Base-by-base conservation (phyloP, 768 basidiomycete species). In the Steccherinum ochraceum region DNA sequence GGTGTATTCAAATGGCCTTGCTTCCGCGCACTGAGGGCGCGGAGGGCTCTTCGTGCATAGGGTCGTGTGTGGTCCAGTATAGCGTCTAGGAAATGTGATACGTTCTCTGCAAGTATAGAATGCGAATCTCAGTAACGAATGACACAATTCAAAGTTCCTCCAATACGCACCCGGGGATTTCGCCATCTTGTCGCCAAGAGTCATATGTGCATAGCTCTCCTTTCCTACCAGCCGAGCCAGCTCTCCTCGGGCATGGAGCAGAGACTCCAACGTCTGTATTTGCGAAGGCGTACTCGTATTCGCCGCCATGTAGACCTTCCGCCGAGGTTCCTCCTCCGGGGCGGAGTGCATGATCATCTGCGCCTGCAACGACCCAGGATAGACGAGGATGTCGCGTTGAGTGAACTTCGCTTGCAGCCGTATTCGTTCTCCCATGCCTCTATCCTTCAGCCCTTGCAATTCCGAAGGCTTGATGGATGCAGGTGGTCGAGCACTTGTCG, bases 121-220 rank as follows among this genome's bases (percentile, higher is more conserved):
- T n/a, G n/a, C n/a, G n/a, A n/a, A n/a, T 19, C 12, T 19, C n/a
- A 20, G 35, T 46, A 1, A 24, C 5, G 40, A 30, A 19, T 23
- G 25, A 10, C 16, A 3, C 41, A 47, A 53, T 43, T 25, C 24
- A 49, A 50, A 53, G 21, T 4, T 19, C 40, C 24, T 42, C 46
- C 4, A 5, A 62, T n/a, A n/a, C 77, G 54, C 52, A 90, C 89
- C 89, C 48, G 95, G 94, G 25, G 83, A 87, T 67, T 89, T 92
- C 1, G 94, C 95, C 96, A 99, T 99, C 71, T 96, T 99, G 67
- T 97, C 94, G 24, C 79, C 79, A 18, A 98, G 74, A 0, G 84
- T 80, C 78, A 96, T 88, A 53, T 90, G 83, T 0, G 85, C 93
- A 71, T 81, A 98, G 57, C 87, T 95, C 35, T 83, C 75, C 59